Percentiles rank a stretch among this genome's conserved stretches.
Evolutionary conservation across 164 flowering plant species (phyloP).

Genomic region (Berberis thunbergii): DNA sequence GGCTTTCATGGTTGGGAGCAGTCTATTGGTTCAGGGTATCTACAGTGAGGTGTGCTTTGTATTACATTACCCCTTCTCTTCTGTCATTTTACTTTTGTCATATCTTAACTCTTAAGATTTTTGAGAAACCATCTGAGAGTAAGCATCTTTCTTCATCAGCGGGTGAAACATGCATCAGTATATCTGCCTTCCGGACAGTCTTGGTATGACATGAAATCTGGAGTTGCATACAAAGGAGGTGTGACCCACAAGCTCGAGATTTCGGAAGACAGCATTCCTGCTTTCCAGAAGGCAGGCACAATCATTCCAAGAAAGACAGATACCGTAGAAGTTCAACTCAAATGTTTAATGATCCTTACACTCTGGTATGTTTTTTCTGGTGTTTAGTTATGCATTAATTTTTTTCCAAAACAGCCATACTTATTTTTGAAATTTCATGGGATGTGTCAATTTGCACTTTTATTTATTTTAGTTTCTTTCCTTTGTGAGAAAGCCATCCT

Average conservation of each 20-base stretch:
- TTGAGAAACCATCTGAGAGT: background rate
- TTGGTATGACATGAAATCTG: slow-evolving; percentile 89
- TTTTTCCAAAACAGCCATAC: background rate
- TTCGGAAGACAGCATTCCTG: slow-evolving; percentile 69
- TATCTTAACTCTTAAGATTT: background rate
- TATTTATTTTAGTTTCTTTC: no score
- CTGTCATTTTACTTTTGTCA: background rate
- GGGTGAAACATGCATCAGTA: slow-evolving; percentile 66
- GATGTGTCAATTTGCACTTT: no score
- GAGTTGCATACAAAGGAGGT: slow-evolving; percentile 65
- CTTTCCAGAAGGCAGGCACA: slow-evolving; percentile 88
- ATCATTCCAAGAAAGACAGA: slow-evolving; percentile 86
- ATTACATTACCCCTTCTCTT: background rate
- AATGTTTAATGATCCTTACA: slow-evolving; percentile 92
- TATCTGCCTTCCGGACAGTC: slow-evolving; percentile 79
- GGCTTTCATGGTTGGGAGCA: slow-evolving; percentile 93
- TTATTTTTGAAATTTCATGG: no score
- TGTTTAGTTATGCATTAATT: background rate
- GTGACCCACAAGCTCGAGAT: slow-evolving; percentile 56
- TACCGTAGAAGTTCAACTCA: slow-evolving; percentile 89
- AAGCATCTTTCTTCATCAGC: slow-evolving; percentile 23
- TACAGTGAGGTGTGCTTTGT: slow-evolving; percentile 49
- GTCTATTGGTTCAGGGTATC: slow-evolving; percentile 89
- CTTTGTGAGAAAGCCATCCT: no score
- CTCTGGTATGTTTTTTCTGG: slow-evolving; percentile 60